phyloP scores from a whole-genome alignment of 371 early-diverging fungal genomes.

The Syncephalastrum racemosum region DNA sequence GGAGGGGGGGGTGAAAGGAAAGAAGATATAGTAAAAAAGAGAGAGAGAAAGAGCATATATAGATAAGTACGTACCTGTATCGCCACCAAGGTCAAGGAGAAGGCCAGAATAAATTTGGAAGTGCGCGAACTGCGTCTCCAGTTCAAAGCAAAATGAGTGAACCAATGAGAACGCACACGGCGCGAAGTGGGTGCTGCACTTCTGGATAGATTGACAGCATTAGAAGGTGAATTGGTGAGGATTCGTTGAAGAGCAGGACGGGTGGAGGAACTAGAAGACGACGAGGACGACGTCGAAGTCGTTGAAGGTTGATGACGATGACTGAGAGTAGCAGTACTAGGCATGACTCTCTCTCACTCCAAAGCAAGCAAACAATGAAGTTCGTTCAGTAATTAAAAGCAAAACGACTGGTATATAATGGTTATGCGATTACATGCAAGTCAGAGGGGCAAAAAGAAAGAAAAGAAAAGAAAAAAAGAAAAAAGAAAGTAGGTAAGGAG shows the following conservation, averaged over 20 bases:
- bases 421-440: too few species aligned
- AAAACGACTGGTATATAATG: too few species aligned
- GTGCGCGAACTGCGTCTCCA: constrained; percentile 48
- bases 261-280: constrained; percentile 41
- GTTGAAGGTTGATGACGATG: constrained; percentile 51
- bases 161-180: constrained; percentile 50
- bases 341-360: constrained; percentile 9
- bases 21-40: background rate
- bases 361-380: too few species aligned
- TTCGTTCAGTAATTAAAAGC: too few species aligned
- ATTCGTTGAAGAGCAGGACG: constrained; percentile 49
- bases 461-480: background rate
- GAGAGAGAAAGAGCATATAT: background rate
- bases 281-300: constrained; percentile 40
- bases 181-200: constrained; percentile 46
- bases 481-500: background rate
- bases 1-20: too few species aligned
- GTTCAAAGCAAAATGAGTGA: constrained; percentile 44
- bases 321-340: constrained; percentile 27
- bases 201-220: constrained; percentile 45
- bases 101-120: constrained; percentile 37
- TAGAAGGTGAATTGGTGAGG: constrained; percentile 43
- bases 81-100: constrained; percentile 34
- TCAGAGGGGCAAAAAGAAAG: too few species aligned
- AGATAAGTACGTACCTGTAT: constrained; percentile 22